A percentile compares a stretch with the other conserved stretches of the same genome.
These are phyloP conservation scores for Plasmodium falciparum DNA, from an alignment of 169 alveolate genomes.

Conservation along the genomic window DNA sequence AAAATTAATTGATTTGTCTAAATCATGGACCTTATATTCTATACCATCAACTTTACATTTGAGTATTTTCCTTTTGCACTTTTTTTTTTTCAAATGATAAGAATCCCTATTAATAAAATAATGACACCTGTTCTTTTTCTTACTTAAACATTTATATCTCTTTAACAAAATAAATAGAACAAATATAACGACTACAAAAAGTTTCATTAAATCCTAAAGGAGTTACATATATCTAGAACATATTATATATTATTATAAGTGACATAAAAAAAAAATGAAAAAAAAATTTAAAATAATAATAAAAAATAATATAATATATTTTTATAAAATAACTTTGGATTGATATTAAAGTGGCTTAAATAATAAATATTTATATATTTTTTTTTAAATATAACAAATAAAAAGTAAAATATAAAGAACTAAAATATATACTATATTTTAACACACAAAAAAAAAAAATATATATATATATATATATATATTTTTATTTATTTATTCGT, in stretches of 20 bases:
- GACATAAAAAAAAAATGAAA: constrained; percentile 1
- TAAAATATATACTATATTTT: too few species aligned
- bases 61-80: constrained; percentile 7
- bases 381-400: too few species aligned
- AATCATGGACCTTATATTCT: constrained; percentile 57
- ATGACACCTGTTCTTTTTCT: constrained; percentile 12
- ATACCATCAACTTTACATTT: constrained; percentile 74
- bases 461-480: too few species aligned
- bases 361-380: too few species aligned
- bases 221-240: background rate
- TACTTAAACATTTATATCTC: constrained; percentile 23
- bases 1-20: constrained; percentile 39
- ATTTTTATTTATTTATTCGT: too few species aligned
- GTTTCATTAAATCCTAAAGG: background rate
- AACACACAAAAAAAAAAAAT: too few species aligned
- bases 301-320: too few species aligned
- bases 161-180: constrained; percentile 25
- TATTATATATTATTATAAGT: too few species aligned
- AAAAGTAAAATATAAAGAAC: too few species aligned
- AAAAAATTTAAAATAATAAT: background rate
- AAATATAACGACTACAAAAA: constrained; percentile 14
- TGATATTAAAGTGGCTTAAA: too few species aligned
- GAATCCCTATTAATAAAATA: constrained; percentile 25
- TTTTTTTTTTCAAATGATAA: constrained; percentile 19
- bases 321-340: too few species aligned